Percentiles rank a stretch among this genome's conserved stretches.
Conservation (phyloP, 1,284 basidiomycete species). For the Phenoliferia sp. region DNA sequence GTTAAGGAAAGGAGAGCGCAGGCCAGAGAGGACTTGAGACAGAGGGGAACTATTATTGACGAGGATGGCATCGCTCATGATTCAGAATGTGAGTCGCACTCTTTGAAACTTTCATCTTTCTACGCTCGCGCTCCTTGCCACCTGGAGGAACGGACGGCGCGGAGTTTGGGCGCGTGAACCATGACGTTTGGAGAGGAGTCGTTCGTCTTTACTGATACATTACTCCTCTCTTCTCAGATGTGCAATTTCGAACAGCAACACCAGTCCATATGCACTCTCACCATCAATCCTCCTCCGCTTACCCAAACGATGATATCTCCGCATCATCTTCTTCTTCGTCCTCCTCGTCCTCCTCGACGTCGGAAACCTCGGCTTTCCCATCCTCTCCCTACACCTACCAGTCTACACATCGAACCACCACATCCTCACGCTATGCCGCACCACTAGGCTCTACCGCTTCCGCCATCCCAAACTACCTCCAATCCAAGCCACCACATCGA, state of each 20-base stretch:
- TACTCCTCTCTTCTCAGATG: conserved; percentile 11
- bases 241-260: conserved; percentile 27
- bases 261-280: conserved; percentile 18
- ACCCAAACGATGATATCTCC: conserved; percentile 19
- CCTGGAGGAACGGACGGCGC: no score
- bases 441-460: conserved; percentile 18
- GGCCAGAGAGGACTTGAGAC: conserved; percentile 13
- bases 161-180: no score
- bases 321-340: conserved; percentile 20
- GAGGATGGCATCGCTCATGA: conserved; percentile 29
- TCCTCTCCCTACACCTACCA: conserved; percentile 32
- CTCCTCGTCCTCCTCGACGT: conserved; percentile 8
- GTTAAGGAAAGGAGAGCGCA: conserved; percentile 22
- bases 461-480: conserved; percentile 26
- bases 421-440: conserved; percentile 11
- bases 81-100: conserved; percentile 23
- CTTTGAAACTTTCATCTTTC: background rate
- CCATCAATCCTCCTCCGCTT: conserved; percentile 4
- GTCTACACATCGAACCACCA: conserved; percentile 26
- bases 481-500: background rate
- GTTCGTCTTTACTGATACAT: background rate
- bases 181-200: background rate
- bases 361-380: conserved; percentile 9
- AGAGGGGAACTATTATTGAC: conserved; percentile 21
- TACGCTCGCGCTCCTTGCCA: no score